Conservation (phyloP, 2,329 filamentous ascomycete genomes). For the Fusarium sp. region DNA sequence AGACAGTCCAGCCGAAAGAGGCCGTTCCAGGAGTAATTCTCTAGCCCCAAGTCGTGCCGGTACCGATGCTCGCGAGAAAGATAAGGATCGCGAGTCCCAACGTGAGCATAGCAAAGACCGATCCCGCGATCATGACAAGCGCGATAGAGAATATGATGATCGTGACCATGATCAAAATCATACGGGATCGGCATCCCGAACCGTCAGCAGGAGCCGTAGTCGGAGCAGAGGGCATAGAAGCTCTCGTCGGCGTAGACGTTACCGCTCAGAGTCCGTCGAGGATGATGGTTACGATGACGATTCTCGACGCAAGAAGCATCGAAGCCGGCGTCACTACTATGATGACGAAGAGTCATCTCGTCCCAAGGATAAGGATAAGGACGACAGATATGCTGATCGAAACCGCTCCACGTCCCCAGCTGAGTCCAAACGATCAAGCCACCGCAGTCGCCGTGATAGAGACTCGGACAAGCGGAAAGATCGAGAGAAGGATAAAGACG, state of each 20-base stretch:
- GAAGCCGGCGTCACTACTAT: constrained; percentile 57
- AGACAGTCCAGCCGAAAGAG: constrained; percentile 39
- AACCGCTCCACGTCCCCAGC: constrained; percentile 75
- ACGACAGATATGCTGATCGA: constrained; percentile 63
- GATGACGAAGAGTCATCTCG: constrained; percentile 60
- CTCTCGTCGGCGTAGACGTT: constrained; percentile 63
- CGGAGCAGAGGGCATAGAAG: constrained; percentile 61
- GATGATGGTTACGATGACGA: constrained; percentile 61
- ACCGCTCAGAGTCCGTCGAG: constrained; percentile 66
- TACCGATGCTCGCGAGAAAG: constrained; percentile 50
- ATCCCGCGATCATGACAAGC: constrained; percentile 43
- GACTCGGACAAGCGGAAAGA: constrained; percentile 58
- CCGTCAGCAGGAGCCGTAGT: constrained; percentile 52
- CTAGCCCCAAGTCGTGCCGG: constrained; percentile 37
- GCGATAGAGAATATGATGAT: constrained; percentile 36
- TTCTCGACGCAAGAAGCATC: constrained; percentile 65
- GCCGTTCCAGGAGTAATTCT: constrained; percentile 63
- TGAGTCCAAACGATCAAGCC: constrained; percentile 66
- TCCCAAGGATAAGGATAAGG: constrained; percentile 51
- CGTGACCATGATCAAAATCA: constrained; percentile 45
- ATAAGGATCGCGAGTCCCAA: constrained; percentile 51
- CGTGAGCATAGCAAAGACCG: constrained; percentile 55
- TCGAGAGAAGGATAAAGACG: constrained; percentile 58
- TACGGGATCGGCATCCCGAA: constrained; percentile 51
- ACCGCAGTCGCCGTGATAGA: constrained; percentile 71